Conservation (phyloP, 345 rosid genomes). For the Gossypium thurberi region DNA sequence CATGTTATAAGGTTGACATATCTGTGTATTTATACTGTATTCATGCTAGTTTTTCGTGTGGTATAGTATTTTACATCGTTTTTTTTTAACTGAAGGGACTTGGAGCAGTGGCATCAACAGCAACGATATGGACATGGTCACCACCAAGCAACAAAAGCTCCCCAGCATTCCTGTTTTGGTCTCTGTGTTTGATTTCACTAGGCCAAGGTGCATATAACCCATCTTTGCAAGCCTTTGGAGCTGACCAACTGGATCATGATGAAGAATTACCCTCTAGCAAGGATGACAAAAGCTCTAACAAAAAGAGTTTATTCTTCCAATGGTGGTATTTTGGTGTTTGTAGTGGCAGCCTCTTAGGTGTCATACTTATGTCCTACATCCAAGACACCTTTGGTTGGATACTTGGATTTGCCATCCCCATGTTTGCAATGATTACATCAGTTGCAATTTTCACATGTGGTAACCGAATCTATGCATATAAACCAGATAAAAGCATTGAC, state of each 20-base stretch:
- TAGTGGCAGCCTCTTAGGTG: constrained; percentile 80
- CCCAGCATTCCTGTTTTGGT: constrained; percentile 53
- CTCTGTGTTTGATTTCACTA: constrained; percentile 65
- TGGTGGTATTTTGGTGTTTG: constrained; percentile 95
- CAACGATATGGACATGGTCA: constrained; percentile 47
- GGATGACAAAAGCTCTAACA: constrained; percentile 34
- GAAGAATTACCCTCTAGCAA: constrained; percentile 41
- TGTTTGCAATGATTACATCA: constrained; percentile 59
- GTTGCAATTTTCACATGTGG: constrained; percentile 52
- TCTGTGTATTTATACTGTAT: no score
- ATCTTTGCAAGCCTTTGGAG: constrained; percentile 88
- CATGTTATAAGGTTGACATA: no score
- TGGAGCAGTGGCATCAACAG: constrained; percentile 69
- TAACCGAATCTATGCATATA: constrained; percentile 41
- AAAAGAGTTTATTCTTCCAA: constrained; percentile 65
- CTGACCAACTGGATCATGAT: constrained; percentile 60
- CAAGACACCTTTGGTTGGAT: constrained; percentile 95
- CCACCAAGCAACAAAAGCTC: constrained; percentile 34
- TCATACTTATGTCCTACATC: constrained; percentile 71
- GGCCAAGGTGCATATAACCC: constrained; percentile 86
- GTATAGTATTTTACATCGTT: background rate
- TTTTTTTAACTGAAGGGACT: constrained; percentile 50
- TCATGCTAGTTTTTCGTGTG: no score
- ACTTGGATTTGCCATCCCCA: constrained; percentile 77
- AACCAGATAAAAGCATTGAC: constrained; percentile 15